These are phyloP conservation scores for Solanum chaucha DNA, from an alignment of 257 asterid species.

Conservation along the genomic window DNA sequence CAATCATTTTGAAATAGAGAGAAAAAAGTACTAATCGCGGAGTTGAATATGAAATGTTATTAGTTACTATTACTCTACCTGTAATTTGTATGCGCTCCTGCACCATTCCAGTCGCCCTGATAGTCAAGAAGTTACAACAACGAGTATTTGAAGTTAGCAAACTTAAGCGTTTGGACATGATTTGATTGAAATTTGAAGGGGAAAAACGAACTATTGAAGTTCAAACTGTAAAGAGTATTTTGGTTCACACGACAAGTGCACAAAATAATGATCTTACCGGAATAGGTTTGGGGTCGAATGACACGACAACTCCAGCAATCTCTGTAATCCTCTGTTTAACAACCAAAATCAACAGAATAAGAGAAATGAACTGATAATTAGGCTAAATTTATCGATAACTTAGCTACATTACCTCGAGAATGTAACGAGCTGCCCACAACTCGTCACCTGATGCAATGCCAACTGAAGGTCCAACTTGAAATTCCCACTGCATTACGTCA, in stretches of 20 bases:
- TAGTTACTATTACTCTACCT: constrained; percentile 26
- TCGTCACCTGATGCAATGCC: constrained; percentile 87
- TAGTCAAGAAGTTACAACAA: not conserved
- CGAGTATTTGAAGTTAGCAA: not conserved
- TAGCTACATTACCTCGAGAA: constrained; percentile 53
- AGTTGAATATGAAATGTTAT: not conserved
- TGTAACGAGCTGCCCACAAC: constrained; percentile 89
- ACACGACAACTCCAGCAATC: constrained; percentile 73
- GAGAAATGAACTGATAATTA: not conserved
- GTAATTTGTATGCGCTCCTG: constrained; percentile 94
- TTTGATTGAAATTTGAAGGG: not conserved
- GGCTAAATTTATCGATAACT: not conserved
- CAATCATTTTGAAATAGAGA: not conserved
- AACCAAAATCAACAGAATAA: not conserved
- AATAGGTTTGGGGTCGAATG: constrained; percentile 92
- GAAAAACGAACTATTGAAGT: not conserved
- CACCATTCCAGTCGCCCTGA: constrained; percentile 98
- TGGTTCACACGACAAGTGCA: not conserved
- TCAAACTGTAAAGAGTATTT: not conserved
- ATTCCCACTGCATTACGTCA: constrained; percentile 56
- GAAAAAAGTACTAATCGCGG: not conserved
- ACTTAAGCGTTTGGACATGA: not conserved
- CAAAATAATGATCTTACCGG: constrained; percentile 20
- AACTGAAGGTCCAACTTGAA: constrained; percentile 90
- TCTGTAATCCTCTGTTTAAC: constrained; percentile 80